Percentiles rank a stretch among this genome's conserved stretches.
Evolutionary conservation across 2,329 filamentous ascomycete species (phyloP).

Genomic region (Lizonia empirigonia): DNA sequence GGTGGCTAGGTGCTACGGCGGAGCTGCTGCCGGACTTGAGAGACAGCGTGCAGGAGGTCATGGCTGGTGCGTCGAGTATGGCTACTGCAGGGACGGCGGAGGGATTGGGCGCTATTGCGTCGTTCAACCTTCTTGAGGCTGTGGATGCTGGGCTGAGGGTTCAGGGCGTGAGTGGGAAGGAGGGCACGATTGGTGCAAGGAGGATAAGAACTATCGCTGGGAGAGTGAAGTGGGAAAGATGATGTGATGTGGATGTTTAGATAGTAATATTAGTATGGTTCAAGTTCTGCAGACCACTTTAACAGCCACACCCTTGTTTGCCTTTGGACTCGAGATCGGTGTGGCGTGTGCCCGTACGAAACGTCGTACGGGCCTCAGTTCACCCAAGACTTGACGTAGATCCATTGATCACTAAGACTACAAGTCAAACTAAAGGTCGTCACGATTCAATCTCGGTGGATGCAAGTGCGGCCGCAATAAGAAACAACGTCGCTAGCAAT

Average conservation of each 20-base stretch:
- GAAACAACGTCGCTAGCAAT: too few relatives aligned
- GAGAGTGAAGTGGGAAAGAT: constrained; percentile 5
- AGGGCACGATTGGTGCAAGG: constrained; percentile 23
- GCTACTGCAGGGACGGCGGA: constrained; percentile 17
- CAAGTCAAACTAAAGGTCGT: too few relatives aligned
- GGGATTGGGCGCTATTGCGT: constrained; percentile 18
- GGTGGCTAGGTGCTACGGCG: constrained; percentile 37
- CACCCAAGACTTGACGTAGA: too few relatives aligned
- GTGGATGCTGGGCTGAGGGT: constrained; percentile 25
- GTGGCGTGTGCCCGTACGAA: too few relatives aligned
- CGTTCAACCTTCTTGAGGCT: constrained; percentile 26
- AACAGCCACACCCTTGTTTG: too few relatives aligned
- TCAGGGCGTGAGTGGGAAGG: constrained; percentile 21
- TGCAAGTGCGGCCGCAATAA: too few relatives aligned
- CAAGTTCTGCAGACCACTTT: too few relatives aligned
- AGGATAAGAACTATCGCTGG: constrained; percentile 20
- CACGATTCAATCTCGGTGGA: too few relatives aligned
- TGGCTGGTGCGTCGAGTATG: constrained; percentile 15
- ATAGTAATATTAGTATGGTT: neutral
- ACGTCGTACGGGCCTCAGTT: too few relatives aligned
- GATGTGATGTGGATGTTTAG: neutral
- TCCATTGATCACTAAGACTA: too few relatives aligned
- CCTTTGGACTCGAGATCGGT: too few relatives aligned
- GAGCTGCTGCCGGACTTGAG: constrained; percentile 26
- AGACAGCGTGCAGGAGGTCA: constrained; percentile 19